Base-by-base conservation (phyloP, 257 asterid species). In the Solanum okadae region DNA sequence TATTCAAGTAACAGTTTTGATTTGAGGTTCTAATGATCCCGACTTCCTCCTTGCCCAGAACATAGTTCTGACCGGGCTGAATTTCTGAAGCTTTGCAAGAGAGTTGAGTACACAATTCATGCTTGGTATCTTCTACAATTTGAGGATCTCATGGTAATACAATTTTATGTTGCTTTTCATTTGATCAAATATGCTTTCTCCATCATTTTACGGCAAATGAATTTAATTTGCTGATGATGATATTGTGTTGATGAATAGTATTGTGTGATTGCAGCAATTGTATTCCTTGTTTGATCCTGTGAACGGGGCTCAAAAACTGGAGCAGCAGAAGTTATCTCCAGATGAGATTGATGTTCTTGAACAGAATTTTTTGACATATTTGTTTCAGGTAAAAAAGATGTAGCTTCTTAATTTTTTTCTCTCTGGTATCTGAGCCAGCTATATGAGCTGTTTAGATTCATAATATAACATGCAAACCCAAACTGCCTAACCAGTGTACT, bases 201-300 rank as follows among this genome's bases (percentile, higher is more conserved):
- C 84, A 81, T 29, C 86, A 81, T 52, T 46, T 18, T 46, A 18
- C 27, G 33, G 70, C 31, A 29, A 81, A 81, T 49, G 29, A 81
- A 81, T 49, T 29, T 49, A 18, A 46, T 81, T 27, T 81, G 10
- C 40, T 81, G 29, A 10, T 81, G 68, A 18, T 46, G 86, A 88
- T 44, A 88, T 67, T 34, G 75, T 34, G 20, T 44, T 70, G 70
- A 70, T 86, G 38, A 25, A 78, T 79, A 10, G 15, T 34, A 15
- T 27, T 86, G 76, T 87, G 75, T 89, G 92, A 83, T 90, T 92
- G 91, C 97, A 96, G 99, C 99, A 97, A 96, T 92, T 97, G 61
- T 97, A 95, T 93, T 94, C 99, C 84, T 98, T 97, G 88, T 97
- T 97, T 88, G 99, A 97, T 92, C 99, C 99, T 82, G 96, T 96